Evolutionary conservation across 2,329 filamentous ascomycete species (phyloP).

Genomic region (Fusarium sp.): DNA sequence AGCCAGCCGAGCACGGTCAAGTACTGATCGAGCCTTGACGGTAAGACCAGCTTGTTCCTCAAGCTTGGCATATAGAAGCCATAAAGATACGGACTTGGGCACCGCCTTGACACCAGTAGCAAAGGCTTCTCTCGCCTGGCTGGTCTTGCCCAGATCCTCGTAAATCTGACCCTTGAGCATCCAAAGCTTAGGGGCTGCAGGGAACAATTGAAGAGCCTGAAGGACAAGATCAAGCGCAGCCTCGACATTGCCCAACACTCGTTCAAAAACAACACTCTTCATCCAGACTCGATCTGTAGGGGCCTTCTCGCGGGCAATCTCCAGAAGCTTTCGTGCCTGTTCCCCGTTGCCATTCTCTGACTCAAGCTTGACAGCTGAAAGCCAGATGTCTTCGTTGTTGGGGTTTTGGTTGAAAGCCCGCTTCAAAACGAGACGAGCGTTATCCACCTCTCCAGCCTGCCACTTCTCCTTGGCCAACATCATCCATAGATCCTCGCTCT

Average conservation of each 20-base stretch:
- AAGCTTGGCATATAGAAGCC: constrained; percentile 88
- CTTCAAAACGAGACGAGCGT: constrained; percentile 85
- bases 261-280: constrained; percentile 93
- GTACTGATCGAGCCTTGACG: constrained; percentile 92
- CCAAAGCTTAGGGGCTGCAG: constrained; percentile 88
- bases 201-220: constrained; percentile 88
- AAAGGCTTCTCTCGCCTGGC: constrained; percentile 91
- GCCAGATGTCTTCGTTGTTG: constrained; percentile 98
- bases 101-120: constrained; percentile 88
- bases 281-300: constrained; percentile 98
- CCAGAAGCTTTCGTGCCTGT: constrained; percentile 84
- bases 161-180: constrained; percentile 99
- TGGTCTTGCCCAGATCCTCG: constrained; percentile 81
- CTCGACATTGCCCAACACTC: constrained; percentile 83
- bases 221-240: constrained; percentile 88
- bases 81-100: constrained; percentile 85
- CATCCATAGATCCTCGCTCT: constrained; percentile 93
- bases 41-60: constrained; percentile 87
- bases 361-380: constrained; percentile 95
- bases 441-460: constrained; percentile 88
- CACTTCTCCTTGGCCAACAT: constrained; percentile 95
- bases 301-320: constrained; percentile 86
- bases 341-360: constrained; percentile 87
- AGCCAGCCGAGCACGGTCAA: constrained; percentile 89
- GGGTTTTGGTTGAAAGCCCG: constrained; percentile 95